phyloP scores from a whole-genome alignment of 2,329 filamentous ascomycete genomes.

The Teratosphaeria nubilosa region DNA sequence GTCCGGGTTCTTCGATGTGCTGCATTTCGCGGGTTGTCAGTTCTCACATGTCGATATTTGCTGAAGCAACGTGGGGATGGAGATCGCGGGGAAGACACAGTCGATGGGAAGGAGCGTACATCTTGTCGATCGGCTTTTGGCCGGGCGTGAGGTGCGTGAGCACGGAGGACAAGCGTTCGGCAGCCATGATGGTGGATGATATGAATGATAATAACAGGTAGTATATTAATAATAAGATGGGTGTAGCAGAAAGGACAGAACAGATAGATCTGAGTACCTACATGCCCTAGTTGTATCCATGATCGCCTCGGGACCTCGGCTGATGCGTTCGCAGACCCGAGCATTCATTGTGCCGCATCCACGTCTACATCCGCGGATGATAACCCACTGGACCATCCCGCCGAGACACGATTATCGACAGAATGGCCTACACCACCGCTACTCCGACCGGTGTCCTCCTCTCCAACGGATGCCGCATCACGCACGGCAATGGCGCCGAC shows the following conservation, averaged over 20 bases:
- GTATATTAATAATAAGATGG: not conserved
- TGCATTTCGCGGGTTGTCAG: conserved; percentile 34
- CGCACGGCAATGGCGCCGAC: not conserved
- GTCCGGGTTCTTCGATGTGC: conserved; percentile 61
- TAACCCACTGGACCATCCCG: not conserved
- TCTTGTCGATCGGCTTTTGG: conserved; percentile 58
- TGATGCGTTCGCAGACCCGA: not conserved
- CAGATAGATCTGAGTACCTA: not conserved
- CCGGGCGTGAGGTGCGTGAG: conserved; percentile 71
- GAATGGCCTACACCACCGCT: not conserved
- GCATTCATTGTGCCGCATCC: not conserved
- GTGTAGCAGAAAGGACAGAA: not conserved
- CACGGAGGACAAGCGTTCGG: conserved; percentile 77
- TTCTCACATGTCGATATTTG: conserved; percentile 57
- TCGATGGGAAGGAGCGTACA: conserved; percentile 61
- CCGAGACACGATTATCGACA: not conserved
- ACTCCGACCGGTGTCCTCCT: not conserved
- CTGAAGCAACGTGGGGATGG: conserved; percentile 50
- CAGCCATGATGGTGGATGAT: conserved; percentile 51
- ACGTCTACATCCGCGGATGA: not conserved
- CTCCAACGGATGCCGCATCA: not conserved
- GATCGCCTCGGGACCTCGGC: not conserved
- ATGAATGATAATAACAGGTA: not conserved
- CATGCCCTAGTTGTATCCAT: not conserved
- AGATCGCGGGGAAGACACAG: conserved; percentile 46